Percentiles rank a stretch among this genome's conserved stretches.
These are phyloP conservation scores for Colletotrichum somersetense DNA, from an alignment of 2,329 filamentous ascomycete genomes.

Conservation along the genomic window DNA sequence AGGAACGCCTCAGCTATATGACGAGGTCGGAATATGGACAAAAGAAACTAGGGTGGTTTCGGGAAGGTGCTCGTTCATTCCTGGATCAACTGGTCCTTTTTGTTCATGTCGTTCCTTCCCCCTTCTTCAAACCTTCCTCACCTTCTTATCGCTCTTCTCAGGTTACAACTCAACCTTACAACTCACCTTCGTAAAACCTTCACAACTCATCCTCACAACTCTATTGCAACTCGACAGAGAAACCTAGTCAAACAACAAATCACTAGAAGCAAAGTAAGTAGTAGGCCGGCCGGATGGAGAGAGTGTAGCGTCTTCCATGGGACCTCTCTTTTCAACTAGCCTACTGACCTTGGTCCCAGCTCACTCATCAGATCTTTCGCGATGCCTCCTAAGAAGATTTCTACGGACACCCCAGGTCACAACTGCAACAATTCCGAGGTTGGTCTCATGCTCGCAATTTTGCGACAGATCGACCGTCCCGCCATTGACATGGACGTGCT, in stretches of 20 bases:
- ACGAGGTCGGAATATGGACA: too few species aligned
- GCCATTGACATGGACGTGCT: conserved; percentile 16
- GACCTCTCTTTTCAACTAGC: background rate
- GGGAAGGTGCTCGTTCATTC: background rate
- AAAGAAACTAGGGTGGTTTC: too few species aligned
- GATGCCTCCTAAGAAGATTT: conserved; percentile 20
- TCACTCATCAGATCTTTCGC: background rate
- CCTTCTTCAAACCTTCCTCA: too few species aligned
- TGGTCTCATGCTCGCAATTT: conserved; percentile 12
- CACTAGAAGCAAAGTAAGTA: background rate
- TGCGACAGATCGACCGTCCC: background rate
- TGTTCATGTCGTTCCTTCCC: background rate
- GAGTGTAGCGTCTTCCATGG: background rate
- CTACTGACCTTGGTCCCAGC: background rate
- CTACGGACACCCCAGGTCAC: background rate
- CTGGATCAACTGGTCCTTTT: background rate
- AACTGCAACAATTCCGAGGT: conserved; percentile 9
- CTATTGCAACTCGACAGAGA: background rate
- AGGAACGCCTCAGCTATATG: background rate
- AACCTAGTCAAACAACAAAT: too few species aligned
- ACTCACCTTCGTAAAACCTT: too few species aligned
- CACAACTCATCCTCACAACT: background rate
- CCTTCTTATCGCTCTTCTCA: background rate
- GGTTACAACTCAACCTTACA: too few species aligned
- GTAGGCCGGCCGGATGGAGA: background rate